Percentiles rank a stretch among this genome's conserved stretches.
These are phyloP conservation scores for Asterophora parasitica DNA, from an alignment of 768 basidiomycete genomes.

Conservation along the genomic window DNA sequence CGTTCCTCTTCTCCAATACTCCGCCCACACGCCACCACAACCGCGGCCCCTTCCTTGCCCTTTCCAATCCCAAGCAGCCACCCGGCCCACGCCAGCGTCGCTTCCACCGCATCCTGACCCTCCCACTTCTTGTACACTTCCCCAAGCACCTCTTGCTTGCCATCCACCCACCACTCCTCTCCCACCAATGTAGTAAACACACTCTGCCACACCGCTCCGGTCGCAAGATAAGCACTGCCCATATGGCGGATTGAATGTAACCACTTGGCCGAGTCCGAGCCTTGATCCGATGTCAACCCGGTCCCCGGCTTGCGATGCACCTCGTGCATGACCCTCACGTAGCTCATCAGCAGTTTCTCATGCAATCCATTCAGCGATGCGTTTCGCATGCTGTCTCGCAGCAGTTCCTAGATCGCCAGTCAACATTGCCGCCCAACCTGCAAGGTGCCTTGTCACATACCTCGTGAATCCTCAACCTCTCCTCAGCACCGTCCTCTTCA, in stretches of 20 bases:
- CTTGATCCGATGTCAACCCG: conserved; percentile 29
- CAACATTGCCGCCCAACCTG: conserved; percentile 2
- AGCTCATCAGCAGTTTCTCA: conserved; percentile 42
- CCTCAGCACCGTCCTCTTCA: conserved; percentile 15
- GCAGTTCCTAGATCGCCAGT: conserved; percentile 29
- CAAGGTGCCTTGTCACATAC: conserved; percentile 18
- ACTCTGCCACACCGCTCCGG: conserved; percentile 37
- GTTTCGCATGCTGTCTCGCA: conserved; percentile 44
- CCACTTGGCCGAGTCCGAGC: conserved; percentile 18
- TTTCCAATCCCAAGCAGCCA: conserved; percentile 41
- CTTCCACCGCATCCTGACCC: conserved; percentile 29
- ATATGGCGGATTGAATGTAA: conserved; percentile 34
- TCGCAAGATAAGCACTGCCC: conserved; percentile 36
- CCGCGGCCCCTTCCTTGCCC: conserved; percentile 35
- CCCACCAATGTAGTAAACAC: conserved; percentile 33
- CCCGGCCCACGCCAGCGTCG: conserved; percentile 39
- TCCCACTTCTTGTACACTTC: conserved; percentile 43
- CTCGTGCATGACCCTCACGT: conserved; percentile 31
- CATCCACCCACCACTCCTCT: conserved; percentile 10
- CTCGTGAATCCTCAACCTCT: conserved; percentile 26
- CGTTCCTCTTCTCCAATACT: conserved; percentile 20
- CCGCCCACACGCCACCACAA: conserved; percentile 20
- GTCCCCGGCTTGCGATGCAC: conserved; percentile 15
- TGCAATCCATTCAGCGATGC: conserved; percentile 36
- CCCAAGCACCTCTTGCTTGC: conserved; percentile 24